Base-by-base conservation (phyloP, 306 rosid genomes). In the Prunus mume region DNA sequence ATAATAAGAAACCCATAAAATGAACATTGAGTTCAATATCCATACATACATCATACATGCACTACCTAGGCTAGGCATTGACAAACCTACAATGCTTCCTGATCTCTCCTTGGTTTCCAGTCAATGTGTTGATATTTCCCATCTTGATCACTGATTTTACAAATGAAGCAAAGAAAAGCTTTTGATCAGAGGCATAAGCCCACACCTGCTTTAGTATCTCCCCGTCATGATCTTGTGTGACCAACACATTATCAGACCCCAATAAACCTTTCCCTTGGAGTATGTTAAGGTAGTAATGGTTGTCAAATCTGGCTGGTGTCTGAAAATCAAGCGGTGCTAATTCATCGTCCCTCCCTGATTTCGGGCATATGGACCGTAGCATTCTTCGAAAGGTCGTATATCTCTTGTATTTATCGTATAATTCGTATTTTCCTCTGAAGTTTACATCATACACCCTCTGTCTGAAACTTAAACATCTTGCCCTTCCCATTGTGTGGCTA, bases 401-500 rank as follows among this genome's bases (percentile, higher is more conserved):
- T 28, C 95, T 76, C 69, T 88, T 83, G 82, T 89, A 92, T 65
- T 61, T 91, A 61, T 94, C 96, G 63, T 78, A 25, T 41, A 71
- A 3, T 71, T 82, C 77, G 2, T 89, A 57, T 65, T 54, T n/a
- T 50, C 70, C 82, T 65, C 75, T 87, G 2, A 34, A 65, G 15
- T 79, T 73, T 24, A 80, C 17, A 27, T 94, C 92, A 62, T 94
- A 86, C 30, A 84, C 73, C 60, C 97, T 85, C 74, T 94, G 90
- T 65, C 90, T 82, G 87, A 94, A 90, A 76, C 87, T 94, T 54
- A 81, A 0, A 80, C 98, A 94, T 69, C 91, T 90, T 73, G 97
- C 96, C 80, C 85, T 86, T 78, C 98, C 98, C 24, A 94, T 84
- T 41, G 98, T 92, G 81, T 94, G 98, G 79, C 98, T 86, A 43